phyloP scores from a whole-genome alignment of 2,329 filamentous ascomycete genomes.

The Fusarium sp. region DNA sequence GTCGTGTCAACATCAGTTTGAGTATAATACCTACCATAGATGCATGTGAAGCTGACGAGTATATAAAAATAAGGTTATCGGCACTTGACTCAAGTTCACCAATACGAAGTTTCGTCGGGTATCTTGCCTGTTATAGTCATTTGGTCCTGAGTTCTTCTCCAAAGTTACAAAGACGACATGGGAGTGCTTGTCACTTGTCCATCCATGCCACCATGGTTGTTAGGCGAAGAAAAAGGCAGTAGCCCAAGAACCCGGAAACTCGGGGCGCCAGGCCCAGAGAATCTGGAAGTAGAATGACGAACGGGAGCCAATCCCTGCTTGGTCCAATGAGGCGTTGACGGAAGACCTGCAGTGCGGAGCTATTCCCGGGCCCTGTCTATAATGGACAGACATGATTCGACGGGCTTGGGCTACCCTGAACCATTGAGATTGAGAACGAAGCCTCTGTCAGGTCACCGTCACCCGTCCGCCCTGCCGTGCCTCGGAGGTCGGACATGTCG shows the following conservation, averaged over 20 bases:
- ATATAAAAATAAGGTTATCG: slow-evolving; percentile 6
- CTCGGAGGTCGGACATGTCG: slow-evolving; percentile 41
- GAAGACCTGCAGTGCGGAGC: slow-evolving; percentile 6
- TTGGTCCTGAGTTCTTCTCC: neutral
- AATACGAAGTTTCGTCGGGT: neutral
- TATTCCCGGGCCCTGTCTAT: neutral
- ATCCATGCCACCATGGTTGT: neutral
- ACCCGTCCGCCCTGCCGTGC: slow-evolving; percentile 9
- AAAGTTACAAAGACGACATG: neutral
- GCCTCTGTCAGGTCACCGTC: slow-evolving; percentile 18
- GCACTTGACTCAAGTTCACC: neutral
- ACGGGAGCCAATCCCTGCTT: slow-evolving; percentile 15
- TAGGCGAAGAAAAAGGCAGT: neutral
- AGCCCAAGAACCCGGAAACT: slow-evolving; percentile 6
- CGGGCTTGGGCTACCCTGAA: slow-evolving; percentile 19
- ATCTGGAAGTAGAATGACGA: neutral
- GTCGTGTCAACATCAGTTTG: neutral
- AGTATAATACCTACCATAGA: neutral
- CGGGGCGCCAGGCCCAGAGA: slow-evolving; percentile 4
- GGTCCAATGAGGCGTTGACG: neutral
- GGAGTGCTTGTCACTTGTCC: neutral
- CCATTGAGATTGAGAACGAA: neutral
- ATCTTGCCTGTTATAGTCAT: neutral
- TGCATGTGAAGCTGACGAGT: neutral
- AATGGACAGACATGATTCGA: neutral